Conservation (phyloP, 2,329 filamentous ascomycete genomes). For the Exophiala mesophila region DNA sequence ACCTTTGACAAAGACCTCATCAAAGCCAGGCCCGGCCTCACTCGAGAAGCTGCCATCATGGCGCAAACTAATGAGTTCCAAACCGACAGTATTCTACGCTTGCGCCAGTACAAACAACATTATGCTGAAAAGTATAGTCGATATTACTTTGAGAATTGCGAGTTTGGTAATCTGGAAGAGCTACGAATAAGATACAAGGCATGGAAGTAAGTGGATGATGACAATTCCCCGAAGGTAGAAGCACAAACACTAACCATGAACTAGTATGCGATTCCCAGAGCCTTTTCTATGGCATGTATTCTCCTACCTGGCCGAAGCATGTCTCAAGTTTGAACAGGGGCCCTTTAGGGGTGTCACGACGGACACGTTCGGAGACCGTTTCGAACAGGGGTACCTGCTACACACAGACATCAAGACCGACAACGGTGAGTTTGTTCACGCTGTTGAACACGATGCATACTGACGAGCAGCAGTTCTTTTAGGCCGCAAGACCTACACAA, state of each 20-base stretch:
- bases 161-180: conserved; percentile 8
- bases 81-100: conserved; percentile 7
- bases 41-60: conserved; percentile 13
- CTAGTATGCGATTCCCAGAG: conserved; percentile 18
- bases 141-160: conserved; percentile 19
- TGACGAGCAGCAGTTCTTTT: conserved; percentile 5
- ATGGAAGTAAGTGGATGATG: conserved; percentile 13
- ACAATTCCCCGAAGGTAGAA: too few relatives aligned
- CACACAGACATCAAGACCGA: conserved; percentile 20
- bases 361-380: conserved; percentile 6
- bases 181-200: conserved; percentile 20
- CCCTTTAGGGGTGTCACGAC: conserved; percentile 8
- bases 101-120: conserved; percentile 10
- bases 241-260: not conserved
- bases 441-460: too few relatives aligned
- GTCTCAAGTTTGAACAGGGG: conserved; percentile 6
- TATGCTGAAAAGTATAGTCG: conserved; percentile 8
- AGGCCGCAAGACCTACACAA: conserved; percentile 1
- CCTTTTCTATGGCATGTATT: conserved; percentile 21
- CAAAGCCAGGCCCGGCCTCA: conserved; percentile 3
- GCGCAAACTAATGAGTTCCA: conserved; percentile 12
- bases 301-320: conserved; percentile 11
- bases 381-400: conserved; percentile 9
- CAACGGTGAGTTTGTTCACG: conserved; percentile 7
- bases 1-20: not conserved